Conservation (phyloP, 305 asterid species). For the Ajuga reptans region DNA sequence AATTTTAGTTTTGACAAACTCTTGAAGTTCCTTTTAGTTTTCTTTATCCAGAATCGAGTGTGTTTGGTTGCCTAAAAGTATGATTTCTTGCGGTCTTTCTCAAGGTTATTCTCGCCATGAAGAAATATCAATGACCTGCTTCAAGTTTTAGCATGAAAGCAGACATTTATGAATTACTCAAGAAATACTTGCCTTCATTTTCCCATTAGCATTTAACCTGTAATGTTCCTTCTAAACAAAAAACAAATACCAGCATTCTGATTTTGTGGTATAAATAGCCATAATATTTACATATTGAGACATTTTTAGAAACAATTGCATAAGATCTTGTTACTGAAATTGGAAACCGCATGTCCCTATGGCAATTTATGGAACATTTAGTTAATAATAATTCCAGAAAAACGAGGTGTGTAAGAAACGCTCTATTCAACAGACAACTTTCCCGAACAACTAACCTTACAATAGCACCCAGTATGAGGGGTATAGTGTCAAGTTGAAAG, state of each 20-base stretch:
- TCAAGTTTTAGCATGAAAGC: neutral
- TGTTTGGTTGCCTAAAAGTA: neutral
- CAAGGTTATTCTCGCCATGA: neutral
- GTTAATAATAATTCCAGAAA: neutral
- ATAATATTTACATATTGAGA: neutral
- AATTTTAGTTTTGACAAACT: neutral
- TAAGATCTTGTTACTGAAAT: neutral
- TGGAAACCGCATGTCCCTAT: neutral
- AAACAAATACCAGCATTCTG: neutral
- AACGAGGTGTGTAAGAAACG: neutral
- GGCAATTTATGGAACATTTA: neutral
- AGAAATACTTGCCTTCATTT: neutral
- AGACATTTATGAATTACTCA: neutral
- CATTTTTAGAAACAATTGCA: neutral
- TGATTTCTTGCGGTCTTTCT: neutral
- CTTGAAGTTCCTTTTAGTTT: neutral
- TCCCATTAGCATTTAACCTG: neutral
- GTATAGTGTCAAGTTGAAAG: constrained; percentile 64
- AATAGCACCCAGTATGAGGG: constrained; percentile 72
- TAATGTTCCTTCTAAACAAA: neutral
- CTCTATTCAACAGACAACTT: neutral
- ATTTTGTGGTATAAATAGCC: neutral
- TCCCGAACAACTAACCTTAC: constrained; percentile 53
- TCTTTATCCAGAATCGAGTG: neutral
- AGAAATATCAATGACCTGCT: neutral